These are phyloP conservation scores for Macroventuria anomochaeta DNA, from an alignment of 2,329 filamentous ascomycete species.

Conservation along the genomic window DNA sequence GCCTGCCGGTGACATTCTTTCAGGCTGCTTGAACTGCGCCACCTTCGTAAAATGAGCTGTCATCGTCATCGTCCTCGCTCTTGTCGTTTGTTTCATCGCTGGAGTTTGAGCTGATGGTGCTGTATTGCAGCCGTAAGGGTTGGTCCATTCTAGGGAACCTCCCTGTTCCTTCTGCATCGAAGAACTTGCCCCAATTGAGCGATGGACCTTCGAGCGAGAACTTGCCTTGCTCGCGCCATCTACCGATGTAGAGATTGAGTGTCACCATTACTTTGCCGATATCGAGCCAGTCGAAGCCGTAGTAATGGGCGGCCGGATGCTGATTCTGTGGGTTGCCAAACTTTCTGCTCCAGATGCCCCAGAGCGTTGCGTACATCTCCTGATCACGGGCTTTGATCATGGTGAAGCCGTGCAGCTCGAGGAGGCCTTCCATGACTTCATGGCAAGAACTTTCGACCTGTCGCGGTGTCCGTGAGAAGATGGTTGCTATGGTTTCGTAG, in stretches of 20 bases:
- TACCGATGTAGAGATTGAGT: conserved; percentile 40
- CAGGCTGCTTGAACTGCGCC: conserved; percentile 9
- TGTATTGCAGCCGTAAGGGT: conserved; percentile 11
- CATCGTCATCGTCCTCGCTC: conserved; percentile 6
- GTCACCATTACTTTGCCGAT: conserved; percentile 34
- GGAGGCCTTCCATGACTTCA: conserved; percentile 35
- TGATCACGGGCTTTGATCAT: conserved; percentile 16
- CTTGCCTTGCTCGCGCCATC: conserved; percentile 36
- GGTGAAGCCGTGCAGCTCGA: conserved; percentile 35
- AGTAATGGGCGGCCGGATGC: conserved; percentile 25
- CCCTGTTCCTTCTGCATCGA: conserved; percentile 16
- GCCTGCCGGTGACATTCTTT: background rate
- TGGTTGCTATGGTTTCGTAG: conserved; percentile 36
- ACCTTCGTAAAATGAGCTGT: conserved; percentile 7
- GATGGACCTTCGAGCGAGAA: conserved; percentile 32
- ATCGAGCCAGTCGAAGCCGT: conserved; percentile 28
- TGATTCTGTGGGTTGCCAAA: conserved; percentile 14
- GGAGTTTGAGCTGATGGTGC: background rate
- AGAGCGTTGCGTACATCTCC: conserved; percentile 25
- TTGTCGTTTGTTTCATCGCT: background rate
- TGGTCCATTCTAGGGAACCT: conserved; percentile 14
- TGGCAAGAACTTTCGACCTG: conserved; percentile 31
- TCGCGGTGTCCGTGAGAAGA: conserved; percentile 38
- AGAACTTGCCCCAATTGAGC: conserved; percentile 33
- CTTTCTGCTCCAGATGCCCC: conserved; percentile 26